These are phyloP conservation scores for Rostrohypoxylon terebratum DNA, from an alignment of 495 filamentous ascomycete species.

Conservation along the genomic window DNA sequence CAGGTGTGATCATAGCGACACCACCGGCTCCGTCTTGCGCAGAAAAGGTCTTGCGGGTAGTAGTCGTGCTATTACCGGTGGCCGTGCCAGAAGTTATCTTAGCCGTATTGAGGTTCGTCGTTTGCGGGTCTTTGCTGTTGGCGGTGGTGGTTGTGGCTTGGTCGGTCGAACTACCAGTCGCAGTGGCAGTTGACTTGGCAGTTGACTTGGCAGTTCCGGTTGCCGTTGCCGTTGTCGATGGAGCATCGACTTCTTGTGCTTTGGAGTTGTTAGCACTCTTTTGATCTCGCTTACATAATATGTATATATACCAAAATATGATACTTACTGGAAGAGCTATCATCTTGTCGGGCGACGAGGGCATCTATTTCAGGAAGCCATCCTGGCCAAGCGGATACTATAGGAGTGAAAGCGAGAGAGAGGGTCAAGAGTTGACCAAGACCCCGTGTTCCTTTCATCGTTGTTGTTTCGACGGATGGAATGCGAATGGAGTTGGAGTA, in stretches of 20 bases:
- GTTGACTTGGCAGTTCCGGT: conserved; percentile 8
- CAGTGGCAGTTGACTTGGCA: conserved; percentile 12
- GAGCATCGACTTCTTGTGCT: conserved; percentile 28
- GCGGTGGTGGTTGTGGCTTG: conserved; percentile 21
- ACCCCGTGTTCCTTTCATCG: conserved; percentile 40
- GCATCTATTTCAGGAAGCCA: conserved; percentile 40
- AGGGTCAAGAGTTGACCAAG: conserved; percentile 42
- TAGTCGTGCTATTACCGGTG: conserved; percentile 49
- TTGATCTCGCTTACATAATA: neutral
- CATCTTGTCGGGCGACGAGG: conserved; percentile 40
- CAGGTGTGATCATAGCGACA: conserved; percentile 84
- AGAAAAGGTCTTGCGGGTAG: conserved; percentile 67
- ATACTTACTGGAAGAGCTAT: conserved; percentile 43
- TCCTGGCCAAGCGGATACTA: conserved; percentile 39
- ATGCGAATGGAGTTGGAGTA: conserved; percentile 15
- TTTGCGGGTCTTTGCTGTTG: conserved; percentile 24
- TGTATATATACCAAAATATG: conserved; percentile 2
- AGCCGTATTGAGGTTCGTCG: conserved; percentile 54
- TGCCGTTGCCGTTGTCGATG: conserved; percentile 36
- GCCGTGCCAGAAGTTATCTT: conserved; percentile 15
- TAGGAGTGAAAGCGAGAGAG: conserved; percentile 37
- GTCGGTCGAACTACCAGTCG: conserved; percentile 14
- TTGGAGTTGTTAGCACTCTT: conserved; percentile 19
- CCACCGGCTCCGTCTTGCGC: conserved; percentile 74
- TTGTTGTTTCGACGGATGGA: conserved; percentile 25